Conservation (phyloP, 306 rosid genomes). For the Ziziphus jujuba region DNA sequence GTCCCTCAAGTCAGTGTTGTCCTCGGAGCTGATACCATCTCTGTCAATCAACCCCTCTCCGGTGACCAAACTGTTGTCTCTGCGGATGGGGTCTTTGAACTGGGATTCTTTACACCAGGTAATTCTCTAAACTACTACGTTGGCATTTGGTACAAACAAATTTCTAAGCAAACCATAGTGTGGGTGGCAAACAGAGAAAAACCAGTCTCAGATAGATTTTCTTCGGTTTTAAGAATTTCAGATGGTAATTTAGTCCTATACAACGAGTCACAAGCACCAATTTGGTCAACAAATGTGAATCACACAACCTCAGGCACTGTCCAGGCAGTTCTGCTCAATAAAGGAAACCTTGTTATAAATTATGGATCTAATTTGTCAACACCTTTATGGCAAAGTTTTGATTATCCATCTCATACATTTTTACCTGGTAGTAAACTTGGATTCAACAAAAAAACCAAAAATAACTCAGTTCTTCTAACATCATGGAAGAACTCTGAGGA, state of each 20-base stretch:
- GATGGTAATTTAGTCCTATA: constrained; percentile 48
- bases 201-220: constrained; percentile 44
- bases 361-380: constrained; percentile 20
- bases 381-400: constrained; percentile 53
- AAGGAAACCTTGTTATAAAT: constrained; percentile 49
- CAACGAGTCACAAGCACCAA: constrained; percentile 24
- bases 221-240: constrained; percentile 33
- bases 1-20: constrained; percentile 14
- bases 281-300: constrained; percentile 59
- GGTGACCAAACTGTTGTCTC: constrained; percentile 60
- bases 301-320: constrained; percentile 16
- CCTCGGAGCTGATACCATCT: constrained; percentile 39
- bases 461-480: constrained; percentile 37
- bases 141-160: constrained; percentile 51
- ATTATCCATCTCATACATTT: constrained; percentile 50
- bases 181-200: constrained; percentile 67
- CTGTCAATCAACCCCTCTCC: constrained; percentile 42
- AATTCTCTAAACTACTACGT: constrained; percentile 52
- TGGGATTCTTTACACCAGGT: constrained; percentile 64
- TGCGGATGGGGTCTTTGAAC: constrained; percentile 28
- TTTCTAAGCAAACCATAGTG: constrained; percentile 15
- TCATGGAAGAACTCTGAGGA: constrained; percentile 58
- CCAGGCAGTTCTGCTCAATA: constrained; percentile 36
- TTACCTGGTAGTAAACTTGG: constrained; percentile 45
- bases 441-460: constrained; percentile 35